A percentile compares a stretch with the other conserved stretches of the same genome.
phyloP scores from a whole-genome alignment of 1,284 basidiomycete species.

The Papiliotrema terrestris region DNA sequence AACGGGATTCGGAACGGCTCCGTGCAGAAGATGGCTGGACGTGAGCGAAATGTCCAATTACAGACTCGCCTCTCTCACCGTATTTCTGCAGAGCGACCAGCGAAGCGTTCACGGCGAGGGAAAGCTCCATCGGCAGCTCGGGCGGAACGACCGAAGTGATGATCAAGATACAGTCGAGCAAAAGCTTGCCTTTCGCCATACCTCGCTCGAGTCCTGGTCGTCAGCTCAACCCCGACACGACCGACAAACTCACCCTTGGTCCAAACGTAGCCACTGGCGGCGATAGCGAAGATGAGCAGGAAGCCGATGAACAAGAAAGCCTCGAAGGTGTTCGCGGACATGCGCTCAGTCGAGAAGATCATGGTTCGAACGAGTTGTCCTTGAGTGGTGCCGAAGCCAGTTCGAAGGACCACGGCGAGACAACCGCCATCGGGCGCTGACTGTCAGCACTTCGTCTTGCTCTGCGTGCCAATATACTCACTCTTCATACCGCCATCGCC shows the following conservation, averaged over 20 bases:
- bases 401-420: conserved; percentile 83
- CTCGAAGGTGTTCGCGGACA: conserved; percentile 90
- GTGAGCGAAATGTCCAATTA: neutral
- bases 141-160: conserved; percentile 94
- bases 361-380: conserved; percentile 93
- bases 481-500: conserved; percentile 40
- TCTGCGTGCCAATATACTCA: conserved; percentile 16
- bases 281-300: conserved; percentile 90
- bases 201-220: conserved; percentile 73
- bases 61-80: conserved; percentile 53
- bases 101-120: conserved; percentile 88
- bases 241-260: conserved; percentile 62
- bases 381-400: conserved; percentile 95
- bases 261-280: conserved; percentile 95
- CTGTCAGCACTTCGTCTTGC: conserved; percentile 1
- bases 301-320: conserved; percentile 95
- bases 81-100: conserved; percentile 89
- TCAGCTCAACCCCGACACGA: conserved; percentile 3
- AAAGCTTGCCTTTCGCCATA: conserved; percentile 85
- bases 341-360: conserved; percentile 93
- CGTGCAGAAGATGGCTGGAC: conserved; percentile 87
- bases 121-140: conserved; percentile 93
- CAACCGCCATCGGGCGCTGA: conserved; percentile 80
- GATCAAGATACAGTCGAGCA: conserved; percentile 90
- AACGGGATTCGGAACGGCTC: conserved; percentile 94